These are phyloP conservation scores for Lagerstroemia speciosa DNA, from an alignment of 345 rosid genomes.

Conservation along the genomic window DNA sequence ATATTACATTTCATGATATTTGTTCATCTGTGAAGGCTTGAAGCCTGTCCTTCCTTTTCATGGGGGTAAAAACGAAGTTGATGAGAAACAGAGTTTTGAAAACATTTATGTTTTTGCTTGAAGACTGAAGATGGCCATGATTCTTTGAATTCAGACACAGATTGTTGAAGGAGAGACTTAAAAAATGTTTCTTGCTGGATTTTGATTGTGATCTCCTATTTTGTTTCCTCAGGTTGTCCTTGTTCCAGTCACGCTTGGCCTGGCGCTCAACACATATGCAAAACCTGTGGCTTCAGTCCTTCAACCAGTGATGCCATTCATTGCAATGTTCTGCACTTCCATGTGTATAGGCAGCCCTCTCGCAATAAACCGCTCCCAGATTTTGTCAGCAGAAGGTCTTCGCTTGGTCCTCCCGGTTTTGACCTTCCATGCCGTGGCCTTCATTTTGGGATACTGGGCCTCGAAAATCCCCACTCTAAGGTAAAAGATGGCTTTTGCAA, in stretches of 20 bases:
- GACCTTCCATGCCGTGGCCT: conserved; percentile 71
- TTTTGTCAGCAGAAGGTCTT: conserved; percentile 62
- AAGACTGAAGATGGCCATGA: background rate
- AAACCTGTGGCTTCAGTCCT: conserved; percentile 62
- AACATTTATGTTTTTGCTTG: background rate
- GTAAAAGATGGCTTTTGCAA: conserved; percentile 27
- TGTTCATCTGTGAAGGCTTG: background rate
- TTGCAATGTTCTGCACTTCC: conserved; percentile 89
- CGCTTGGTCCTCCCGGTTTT: conserved; percentile 65
- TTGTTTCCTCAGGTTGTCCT: conserved; percentile 62
- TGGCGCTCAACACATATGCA: conserved; percentile 73
- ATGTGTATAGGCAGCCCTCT: conserved; percentile 93
- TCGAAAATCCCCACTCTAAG: conserved; percentile 65
- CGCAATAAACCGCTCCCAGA: conserved; percentile 68
- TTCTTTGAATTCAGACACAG: background rate
- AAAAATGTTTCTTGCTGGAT: background rate
- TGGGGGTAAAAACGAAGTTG: too few relatives aligned
- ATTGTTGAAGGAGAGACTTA: background rate
- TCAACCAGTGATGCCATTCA: conserved; percentile 80
- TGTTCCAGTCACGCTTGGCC: conserved; percentile 76
- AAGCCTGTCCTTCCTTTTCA: background rate
- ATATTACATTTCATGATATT: background rate
- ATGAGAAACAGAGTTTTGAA: background rate
- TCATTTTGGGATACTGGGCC: conserved; percentile 77
- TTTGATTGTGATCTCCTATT: conserved; percentile 2